phyloP scores from a whole-genome alignment of 768 basidiomycete genomes.

The Gloeopeniophorella convolvens region DNA sequence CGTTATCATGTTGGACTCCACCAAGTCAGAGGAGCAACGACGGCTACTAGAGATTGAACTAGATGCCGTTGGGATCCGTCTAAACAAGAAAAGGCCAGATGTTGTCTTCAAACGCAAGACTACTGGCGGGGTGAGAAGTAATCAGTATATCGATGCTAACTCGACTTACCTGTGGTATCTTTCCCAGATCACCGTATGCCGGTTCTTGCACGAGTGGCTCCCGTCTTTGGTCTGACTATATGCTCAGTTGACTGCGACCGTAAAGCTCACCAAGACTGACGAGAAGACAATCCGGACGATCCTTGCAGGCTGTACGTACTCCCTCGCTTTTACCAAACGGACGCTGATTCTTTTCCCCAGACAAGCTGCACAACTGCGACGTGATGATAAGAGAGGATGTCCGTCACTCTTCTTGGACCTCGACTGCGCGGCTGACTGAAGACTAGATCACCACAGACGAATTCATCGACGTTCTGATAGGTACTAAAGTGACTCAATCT shows the following conservation, averaged over 20 bases:
- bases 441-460: constrained; percentile 87
- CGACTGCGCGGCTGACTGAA: constrained; percentile 6
- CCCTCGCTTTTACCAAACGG: not conserved
- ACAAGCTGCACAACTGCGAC: constrained; percentile 91
- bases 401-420: constrained; percentile 23
- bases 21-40: constrained; percentile 89
- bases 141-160: constrained; percentile 3
- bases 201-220: not conserved
- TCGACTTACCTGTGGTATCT: constrained; percentile 3
- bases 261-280: constrained; percentile 90
- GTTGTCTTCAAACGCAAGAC: constrained; percentile 92
- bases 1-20: constrained; percentile 87
- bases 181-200: constrained; percentile 61
- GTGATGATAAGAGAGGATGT: constrained; percentile 99
- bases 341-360: constrained; percentile 31
- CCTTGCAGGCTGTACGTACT: constrained; percentile 68
- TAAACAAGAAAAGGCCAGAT: constrained; percentile 88
- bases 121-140: constrained; percentile 73
- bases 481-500: constrained; percentile 30
- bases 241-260: constrained; percentile 73
- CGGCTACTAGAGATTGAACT: constrained; percentile 85
- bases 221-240: constrained; percentile 6
- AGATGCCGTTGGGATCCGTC: constrained; percentile 92
- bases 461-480: constrained; percentile 97
- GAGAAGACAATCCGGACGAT: constrained; percentile 93